Base-by-base conservation (phyloP, 2,329 filamentous ascomycete species). In the Calonectria hongkongensis region DNA sequence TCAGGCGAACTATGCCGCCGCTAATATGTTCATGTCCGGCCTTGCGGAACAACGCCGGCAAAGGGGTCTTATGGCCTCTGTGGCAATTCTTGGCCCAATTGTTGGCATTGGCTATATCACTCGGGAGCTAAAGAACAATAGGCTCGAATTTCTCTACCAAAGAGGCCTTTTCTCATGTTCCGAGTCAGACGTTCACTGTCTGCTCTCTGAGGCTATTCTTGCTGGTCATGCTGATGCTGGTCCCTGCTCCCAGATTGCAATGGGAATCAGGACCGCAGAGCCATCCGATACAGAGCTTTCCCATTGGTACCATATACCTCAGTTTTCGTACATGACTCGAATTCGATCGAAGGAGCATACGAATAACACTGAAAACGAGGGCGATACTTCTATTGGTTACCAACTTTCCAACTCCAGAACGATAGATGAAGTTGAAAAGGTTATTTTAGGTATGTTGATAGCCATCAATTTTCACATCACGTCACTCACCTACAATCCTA, bases 41-140 rank as follows among this genome's bases (percentile, higher is more conserved):
- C 66, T 85, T 0, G 78, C 76, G 15, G 73, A 70, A 4, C 71
- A 79, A 10, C 79, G 83, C 12, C 74, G 81, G 3, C 64, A 64
- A 0, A 75, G 74, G 4, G 83, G 83, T 1, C 78, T 86, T 15
- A 27, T n/a, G 5, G 60, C 39, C 25, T 64, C 60, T 10, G 28
- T 64, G 18, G 15, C 47, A 18, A n/a, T 88, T 71, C 79, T 89
- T 5, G 77, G 80, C 2, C 66, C 76, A 13, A 75, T 89, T 1
- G 67, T 83, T 0, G 88, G 85, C 9, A 73, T 84, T 1, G 88
- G 88, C 0, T 87, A 86, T 70, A 79, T 87, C 28, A 43, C 9
- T 5, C 50, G 50, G 4, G 51, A 36, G 25, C 13, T 25, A 10
- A 51, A 10, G 7, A 18, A 51, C 12, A 6, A 8, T 16, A 2